A percentile compares a stretch with the other conserved stretches of the same genome.
Conservation (phyloP, 2,329 filamentous ascomycete genomes). For the Alternaria ventricosa region DNA sequence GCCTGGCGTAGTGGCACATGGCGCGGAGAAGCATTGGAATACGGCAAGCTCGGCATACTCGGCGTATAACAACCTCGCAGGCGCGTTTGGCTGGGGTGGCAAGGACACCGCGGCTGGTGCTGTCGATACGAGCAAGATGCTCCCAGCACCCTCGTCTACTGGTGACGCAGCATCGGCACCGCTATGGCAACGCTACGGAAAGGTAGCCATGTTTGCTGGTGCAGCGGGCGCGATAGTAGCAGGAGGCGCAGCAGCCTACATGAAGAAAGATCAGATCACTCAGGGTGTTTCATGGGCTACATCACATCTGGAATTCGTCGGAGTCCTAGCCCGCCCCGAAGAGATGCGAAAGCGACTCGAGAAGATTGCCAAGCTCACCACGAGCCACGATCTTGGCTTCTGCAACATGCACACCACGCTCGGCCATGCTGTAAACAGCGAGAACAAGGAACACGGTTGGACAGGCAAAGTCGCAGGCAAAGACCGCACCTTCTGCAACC, state of each 20-base stretch:
- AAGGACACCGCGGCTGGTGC: slow-evolving; percentile 26
- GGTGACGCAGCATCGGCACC: slow-evolving; percentile 54
- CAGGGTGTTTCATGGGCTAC: slow-evolving; percentile 81
- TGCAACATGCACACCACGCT: slow-evolving; percentile 87
- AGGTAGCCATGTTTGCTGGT: slow-evolving; percentile 83
- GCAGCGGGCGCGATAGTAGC: slow-evolving; percentile 81
- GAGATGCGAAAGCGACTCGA: slow-evolving; percentile 78
- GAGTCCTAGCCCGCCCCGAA: slow-evolving; percentile 82
- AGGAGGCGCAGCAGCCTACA: slow-evolving; percentile 83
- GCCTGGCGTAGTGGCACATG: slow-evolving; percentile 82
- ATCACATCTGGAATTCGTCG: slow-evolving; percentile 92
- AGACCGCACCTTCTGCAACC: slow-evolving; percentile 86
- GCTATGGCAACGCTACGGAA: slow-evolving; percentile 80
- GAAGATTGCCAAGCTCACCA: slow-evolving; percentile 69
- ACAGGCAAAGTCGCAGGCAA: slow-evolving; percentile 67
- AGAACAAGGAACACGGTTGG: slow-evolving; percentile 44
- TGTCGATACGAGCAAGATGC: slow-evolving; percentile 45
- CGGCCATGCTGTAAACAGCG: slow-evolving; percentile 68
- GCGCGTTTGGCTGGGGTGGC: slow-evolving; percentile 67
- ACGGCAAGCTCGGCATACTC: slow-evolving; percentile 73
- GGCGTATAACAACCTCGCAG: slow-evolving; percentile 68
- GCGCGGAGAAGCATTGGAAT: slow-evolving; percentile 85
- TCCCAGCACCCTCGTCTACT: slow-evolving; percentile 46
- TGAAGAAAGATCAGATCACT: slow-evolving; percentile 80
- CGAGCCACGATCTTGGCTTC: slow-evolving; percentile 75